These are phyloP conservation scores for Suillus brevipes DNA, from an alignment of 768 basidiomycete genomes.

Conservation along the genomic window DNA sequence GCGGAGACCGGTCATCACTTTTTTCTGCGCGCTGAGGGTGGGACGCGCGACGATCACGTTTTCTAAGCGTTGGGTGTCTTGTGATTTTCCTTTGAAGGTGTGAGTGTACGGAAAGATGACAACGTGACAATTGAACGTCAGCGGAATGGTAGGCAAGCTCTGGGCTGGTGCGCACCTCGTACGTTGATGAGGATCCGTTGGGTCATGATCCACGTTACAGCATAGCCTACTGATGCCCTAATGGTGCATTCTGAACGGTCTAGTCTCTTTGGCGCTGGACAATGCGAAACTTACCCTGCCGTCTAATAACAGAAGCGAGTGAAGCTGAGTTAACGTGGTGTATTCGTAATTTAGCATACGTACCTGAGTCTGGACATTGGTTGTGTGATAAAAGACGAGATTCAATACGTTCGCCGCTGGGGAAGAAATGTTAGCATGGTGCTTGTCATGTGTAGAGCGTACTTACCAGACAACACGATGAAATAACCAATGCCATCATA, in stretches of 20 bases:
- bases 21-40: slow-evolving; percentile 11
- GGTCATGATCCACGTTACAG: slow-evolving; percentile 61
- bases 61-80: slow-evolving; percentile 25
- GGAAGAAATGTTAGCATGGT: background rate
- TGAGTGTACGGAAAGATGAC: background rate
- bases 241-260: background rate
- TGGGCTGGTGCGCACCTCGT: slow-evolving; percentile 38
- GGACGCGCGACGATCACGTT: slow-evolving; percentile 28
- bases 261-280: slow-evolving; percentile 2
- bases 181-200: slow-evolving; percentile 59
- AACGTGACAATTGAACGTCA: background rate
- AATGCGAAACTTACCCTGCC: slow-evolving; percentile 43
- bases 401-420: slow-evolving; percentile 54
- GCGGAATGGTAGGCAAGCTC: background rate
- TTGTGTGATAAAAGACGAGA: slow-evolving; percentile 46
- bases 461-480: slow-evolving; percentile 46
- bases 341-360: slow-evolving; percentile 16
- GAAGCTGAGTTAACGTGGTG: slow-evolving; percentile 6
- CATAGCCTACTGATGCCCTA: slow-evolving; percentile 58
- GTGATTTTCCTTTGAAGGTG: slow-evolving; percentile 18
- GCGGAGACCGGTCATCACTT: slow-evolving; percentile 24
- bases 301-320: slow-evolving; percentile 36
- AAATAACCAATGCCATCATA: slow-evolving; percentile 64
- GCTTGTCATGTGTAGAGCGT: background rate
- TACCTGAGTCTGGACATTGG: slow-evolving; percentile 45